Evolutionary conservation across 164 flowering plant genomes (phyloP).

Genomic region (Cinnamomum micranthum): DNA sequence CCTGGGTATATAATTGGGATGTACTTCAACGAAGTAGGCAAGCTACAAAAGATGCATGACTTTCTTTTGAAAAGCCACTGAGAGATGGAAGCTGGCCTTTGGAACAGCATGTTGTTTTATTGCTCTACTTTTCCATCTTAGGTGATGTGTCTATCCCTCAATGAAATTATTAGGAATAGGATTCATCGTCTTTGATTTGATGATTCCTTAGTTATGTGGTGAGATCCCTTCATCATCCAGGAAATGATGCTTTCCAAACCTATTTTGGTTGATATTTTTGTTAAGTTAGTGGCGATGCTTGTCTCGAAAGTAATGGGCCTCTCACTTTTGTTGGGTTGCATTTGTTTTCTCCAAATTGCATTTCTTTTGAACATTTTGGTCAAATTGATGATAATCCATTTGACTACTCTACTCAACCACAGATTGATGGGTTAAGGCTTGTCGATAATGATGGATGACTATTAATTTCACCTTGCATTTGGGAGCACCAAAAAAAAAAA

Average conservation of each 20-base stretch:
- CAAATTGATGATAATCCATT: background rate
- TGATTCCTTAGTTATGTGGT: background rate
- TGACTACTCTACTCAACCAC: too few relatives aligned
- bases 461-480: background rate
- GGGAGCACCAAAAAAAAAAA: background rate
- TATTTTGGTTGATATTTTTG: background rate
- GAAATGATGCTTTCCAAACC: background rate
- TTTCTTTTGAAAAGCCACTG: background rate
- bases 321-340: background rate
- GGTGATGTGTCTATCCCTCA: background rate
- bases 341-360: background rate
- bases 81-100: background rate
- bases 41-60: constrained; percentile 33
- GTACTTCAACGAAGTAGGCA: constrained; percentile 76
- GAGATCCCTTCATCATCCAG: background rate
- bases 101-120: background rate
- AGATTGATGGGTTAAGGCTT: too few relatives aligned
- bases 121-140: background rate
- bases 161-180: background rate
- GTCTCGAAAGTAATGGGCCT: background rate
- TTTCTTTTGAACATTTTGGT: background rate
- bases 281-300: background rate
- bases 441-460: background rate
- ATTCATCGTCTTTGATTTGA: background rate
- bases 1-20: constrained; percentile 91